Evolutionary conservation across 495 filamentous ascomycete species (phyloP), one percentile per base, ranked within the genome.

Genomic region (Recurvomyces mirabilis): DNA sequence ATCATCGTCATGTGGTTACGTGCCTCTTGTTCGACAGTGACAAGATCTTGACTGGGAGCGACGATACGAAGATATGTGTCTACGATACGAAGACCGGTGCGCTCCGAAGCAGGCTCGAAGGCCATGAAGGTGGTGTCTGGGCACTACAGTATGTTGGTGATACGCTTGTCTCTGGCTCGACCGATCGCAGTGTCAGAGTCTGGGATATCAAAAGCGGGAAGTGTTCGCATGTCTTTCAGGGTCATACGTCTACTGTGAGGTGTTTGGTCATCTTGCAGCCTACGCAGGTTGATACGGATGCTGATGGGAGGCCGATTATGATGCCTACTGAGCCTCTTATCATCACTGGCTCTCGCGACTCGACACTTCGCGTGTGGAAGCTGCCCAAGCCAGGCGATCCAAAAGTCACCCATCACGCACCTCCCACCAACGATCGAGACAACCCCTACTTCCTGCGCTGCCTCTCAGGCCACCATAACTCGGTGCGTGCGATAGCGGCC

Each of bases 81-180:
- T 99, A 96, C 60, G 88, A 96, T 56, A 99, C 91, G 11, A 89
- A 88, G 62, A 96, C 87, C 5, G 91, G 91, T 43, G 82, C 81
- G 43, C 64, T 93, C 38, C 77, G 84, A 46, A 82, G 75, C 41
- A 84, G 77, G 28, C 73, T 99, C 4, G 79, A 83, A 57, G 91
- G 91, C 15, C 91, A 99, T 58, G 93, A 99, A 56, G 91, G 91
- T 33, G 91, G 91, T 33, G 91, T 99, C 4, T 99, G 91, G 91
- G 91, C 91, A 35, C 70, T 99, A 23, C 87, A 99, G 56, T 96
- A 99, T 56, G 77, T 93, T 50, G 89, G 87, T 38, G 94, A 96
- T 55, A 85, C 81, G 11, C 66, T 99, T 17, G 91, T 99, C 3
- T 99, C 91, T 24, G 91, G 93, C 11, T 94, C 88, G 17, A 99